Conservation (phyloP, 2,329 filamentous ascomycete species). For the Fusarium pininemorale region DNA sequence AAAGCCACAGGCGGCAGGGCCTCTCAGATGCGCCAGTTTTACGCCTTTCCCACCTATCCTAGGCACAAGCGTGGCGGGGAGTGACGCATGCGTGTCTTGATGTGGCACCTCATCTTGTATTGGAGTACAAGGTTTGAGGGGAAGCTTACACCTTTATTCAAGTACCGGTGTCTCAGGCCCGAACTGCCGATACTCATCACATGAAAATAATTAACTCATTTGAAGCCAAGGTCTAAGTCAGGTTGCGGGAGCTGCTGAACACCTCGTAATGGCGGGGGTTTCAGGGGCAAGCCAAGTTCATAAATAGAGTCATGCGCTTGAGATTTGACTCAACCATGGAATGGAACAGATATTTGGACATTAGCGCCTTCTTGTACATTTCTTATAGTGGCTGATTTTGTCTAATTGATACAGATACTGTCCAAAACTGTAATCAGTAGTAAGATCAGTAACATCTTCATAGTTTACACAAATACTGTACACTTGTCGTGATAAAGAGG, state of each 20-base stretch:
- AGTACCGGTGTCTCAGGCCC: constrained; percentile 27
- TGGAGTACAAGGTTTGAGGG: constrained; percentile 21
- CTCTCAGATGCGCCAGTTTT: constrained; percentile 6
- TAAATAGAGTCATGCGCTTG: constrained; percentile 26
- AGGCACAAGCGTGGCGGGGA: constrained; percentile 28
- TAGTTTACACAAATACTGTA: constrained; percentile 32
- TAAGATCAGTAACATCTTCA: not conserved
- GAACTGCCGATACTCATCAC: constrained; percentile 27
- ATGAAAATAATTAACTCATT: constrained; percentile 28
- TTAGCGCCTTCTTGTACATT: not conserved
- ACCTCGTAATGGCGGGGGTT: constrained; percentile 20
- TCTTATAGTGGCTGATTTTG: constrained; percentile 1
- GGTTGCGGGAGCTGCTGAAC: constrained; percentile 16
- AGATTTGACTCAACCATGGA: constrained; percentile 18
- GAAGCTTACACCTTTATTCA: constrained; percentile 4
- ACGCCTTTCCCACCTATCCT: constrained; percentile 32
- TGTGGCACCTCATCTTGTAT: constrained; percentile 15
- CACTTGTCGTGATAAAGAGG: constrained; percentile 26
- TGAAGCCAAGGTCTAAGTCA: constrained; percentile 10
- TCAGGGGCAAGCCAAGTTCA: constrained; percentile 21
- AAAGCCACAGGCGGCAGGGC: constrained; percentile 19
- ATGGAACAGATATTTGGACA: not conserved
- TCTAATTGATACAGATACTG: constrained; percentile 15
- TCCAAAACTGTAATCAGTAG: not conserved
- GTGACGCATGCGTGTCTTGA: constrained; percentile 33